Evolutionary conservation across 192 early-diverging fungal species (phyloP).

Genomic region (Coemansia sp.): DNA sequence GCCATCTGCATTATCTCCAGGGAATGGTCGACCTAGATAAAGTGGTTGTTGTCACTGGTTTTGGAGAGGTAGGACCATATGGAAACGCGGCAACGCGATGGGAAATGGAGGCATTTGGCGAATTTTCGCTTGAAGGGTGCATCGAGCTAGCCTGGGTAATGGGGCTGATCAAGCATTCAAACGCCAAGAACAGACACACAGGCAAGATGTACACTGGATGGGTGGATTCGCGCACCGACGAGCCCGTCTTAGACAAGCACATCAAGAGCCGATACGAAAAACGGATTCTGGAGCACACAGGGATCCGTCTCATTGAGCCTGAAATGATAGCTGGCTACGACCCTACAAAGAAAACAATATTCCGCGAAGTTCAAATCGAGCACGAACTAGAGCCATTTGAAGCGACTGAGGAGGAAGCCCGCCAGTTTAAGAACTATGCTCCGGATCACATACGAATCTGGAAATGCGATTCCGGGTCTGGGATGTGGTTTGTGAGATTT

Average conservation of each 20-base stretch:
- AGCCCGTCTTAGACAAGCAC: slow-evolving; percentile 82
- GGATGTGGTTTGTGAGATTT: slow-evolving; percentile 74
- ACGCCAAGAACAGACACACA: slow-evolving; percentile 72
- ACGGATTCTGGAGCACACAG: slow-evolving; percentile 88
- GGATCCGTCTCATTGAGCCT: slow-evolving; percentile 56
- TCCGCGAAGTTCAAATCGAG: slow-evolving; percentile 88
- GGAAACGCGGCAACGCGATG: slow-evolving; percentile 91
- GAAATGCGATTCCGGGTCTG: slow-evolving; percentile 60
- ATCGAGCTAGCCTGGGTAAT: slow-evolving; percentile 98
- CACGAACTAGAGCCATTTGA: slow-evolving; percentile 87
- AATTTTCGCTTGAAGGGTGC: slow-evolving; percentile 61
- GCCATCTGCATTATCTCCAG: slow-evolving; percentile 63
- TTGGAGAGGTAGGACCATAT: slow-evolving; percentile 90
- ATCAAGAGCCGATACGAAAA: slow-evolving; percentile 91
- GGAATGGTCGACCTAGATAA: slow-evolving; percentile 88
- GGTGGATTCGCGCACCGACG: slow-evolving; percentile 78
- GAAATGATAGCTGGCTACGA: slow-evolving; percentile 90
- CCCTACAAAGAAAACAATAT: slow-evolving; percentile 76
- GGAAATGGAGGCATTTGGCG: slow-evolving; percentile 93
- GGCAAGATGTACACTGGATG: slow-evolving; percentile 74
- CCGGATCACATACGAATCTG: slow-evolving; percentile 88
- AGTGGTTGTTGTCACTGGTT: slow-evolving; percentile 89
- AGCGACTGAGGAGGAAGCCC: slow-evolving; percentile 82
- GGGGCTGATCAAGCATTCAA: slow-evolving; percentile 77
- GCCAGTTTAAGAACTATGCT: slow-evolving; percentile 80